Conservation (phyloP, 1,284 basidiomycete genomes). For the Microbotryomycetes sp. region DNA sequence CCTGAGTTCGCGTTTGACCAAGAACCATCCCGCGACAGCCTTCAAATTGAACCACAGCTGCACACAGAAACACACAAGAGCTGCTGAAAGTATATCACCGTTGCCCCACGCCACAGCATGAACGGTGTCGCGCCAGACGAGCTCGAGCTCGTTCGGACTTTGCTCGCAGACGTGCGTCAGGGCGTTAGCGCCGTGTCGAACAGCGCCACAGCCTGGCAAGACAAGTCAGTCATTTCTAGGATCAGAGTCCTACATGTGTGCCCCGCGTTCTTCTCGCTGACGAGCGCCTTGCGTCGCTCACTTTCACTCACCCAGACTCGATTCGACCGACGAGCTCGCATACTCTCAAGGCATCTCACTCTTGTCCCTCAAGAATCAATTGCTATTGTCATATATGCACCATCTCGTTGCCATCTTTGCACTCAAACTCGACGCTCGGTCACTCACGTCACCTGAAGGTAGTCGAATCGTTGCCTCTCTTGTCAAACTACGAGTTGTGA, state of each 20-base stretch:
- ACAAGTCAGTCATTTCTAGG: neutral
- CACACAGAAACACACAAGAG: too few relatives aligned
- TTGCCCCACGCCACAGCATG: too few relatives aligned
- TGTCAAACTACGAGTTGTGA: constrained; percentile 62
- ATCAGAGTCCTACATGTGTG: too few relatives aligned
- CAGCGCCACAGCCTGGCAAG: neutral
- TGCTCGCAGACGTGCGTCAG: neutral
- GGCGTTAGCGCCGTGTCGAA: neutral
- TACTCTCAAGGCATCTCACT: constrained; percentile 76
- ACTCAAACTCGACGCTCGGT: constrained; percentile 59
- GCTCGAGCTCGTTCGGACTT: neutral
- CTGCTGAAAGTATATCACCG: too few relatives aligned
- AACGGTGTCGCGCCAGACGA: neutral
- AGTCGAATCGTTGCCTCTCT: constrained; percentile 50
- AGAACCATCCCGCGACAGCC: too few relatives aligned
- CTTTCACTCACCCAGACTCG: constrained; percentile 5
- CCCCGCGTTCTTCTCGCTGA: too few relatives aligned
- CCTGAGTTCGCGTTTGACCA: too few relatives aligned
- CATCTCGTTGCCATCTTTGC: constrained; percentile 71
- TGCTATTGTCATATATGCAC: constrained; percentile 80
- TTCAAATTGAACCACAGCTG: too few relatives aligned
- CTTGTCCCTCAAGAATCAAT: constrained; percentile 77
- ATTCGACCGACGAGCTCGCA: constrained; percentile 18
- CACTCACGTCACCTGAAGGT: constrained; percentile 53
- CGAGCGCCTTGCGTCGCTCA: too few relatives aligned